These are phyloP conservation scores for Calcarisporium arbuscula DNA, from an alignment of 2,329 filamentous ascomycete species.

Conservation along the genomic window DNA sequence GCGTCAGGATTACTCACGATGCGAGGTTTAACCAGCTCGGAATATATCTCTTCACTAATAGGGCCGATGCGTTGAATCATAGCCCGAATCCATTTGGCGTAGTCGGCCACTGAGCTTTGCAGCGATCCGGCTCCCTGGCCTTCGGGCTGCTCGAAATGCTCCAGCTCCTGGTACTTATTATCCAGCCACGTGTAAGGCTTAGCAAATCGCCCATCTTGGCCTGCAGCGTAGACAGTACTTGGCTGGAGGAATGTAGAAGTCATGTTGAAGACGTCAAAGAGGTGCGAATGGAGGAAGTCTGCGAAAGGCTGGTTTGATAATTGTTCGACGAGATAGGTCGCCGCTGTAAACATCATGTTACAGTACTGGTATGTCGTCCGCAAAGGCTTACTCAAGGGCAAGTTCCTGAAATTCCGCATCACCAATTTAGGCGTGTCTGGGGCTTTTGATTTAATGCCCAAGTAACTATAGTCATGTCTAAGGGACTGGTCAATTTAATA, in stretches of 20 bases:
- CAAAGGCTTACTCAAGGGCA: slow-evolving; percentile 14
- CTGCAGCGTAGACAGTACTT: slow-evolving; percentile 9
- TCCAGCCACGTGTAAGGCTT: slow-evolving; percentile 13
- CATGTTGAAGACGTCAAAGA: slow-evolving; percentile 21
- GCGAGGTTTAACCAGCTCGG: slow-evolving; percentile 14
- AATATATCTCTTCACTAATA: slow-evolving; percentile 16
- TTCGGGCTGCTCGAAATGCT: slow-evolving; percentile 14
- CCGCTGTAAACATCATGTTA: slow-evolving; percentile 23
- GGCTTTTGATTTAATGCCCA: slow-evolving; percentile 9
- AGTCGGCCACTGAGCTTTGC: slow-evolving; percentile 20
- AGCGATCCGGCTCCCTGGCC: slow-evolving; percentile 23
- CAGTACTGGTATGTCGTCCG: slow-evolving; percentile 19
- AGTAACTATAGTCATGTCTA: slow-evolving; percentile 19
- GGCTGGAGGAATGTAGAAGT: slow-evolving; percentile 17
- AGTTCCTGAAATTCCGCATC: slow-evolving; percentile 20
- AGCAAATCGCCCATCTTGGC: slow-evolving; percentile 13
- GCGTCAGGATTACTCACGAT: slow-evolving; percentile 11
- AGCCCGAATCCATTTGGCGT: slow-evolving; percentile 21
- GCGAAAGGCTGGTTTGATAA: slow-evolving; percentile 12
- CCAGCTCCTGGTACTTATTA: slow-evolving; percentile 5
- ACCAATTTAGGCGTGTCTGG: slow-evolving; percentile 17
- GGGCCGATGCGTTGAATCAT: slow-evolving; percentile 17
- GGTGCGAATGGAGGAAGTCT: slow-evolving; percentile 14
- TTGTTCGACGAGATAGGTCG: slow-evolving; percentile 17
- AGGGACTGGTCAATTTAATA: too few relatives aligned